A percentile compares a stretch with the other conserved stretches of the same genome.
These are phyloP conservation scores for Cercophora samala DNA, from an alignment of 495 filamentous ascomycete species.

Conservation along the genomic window DNA sequence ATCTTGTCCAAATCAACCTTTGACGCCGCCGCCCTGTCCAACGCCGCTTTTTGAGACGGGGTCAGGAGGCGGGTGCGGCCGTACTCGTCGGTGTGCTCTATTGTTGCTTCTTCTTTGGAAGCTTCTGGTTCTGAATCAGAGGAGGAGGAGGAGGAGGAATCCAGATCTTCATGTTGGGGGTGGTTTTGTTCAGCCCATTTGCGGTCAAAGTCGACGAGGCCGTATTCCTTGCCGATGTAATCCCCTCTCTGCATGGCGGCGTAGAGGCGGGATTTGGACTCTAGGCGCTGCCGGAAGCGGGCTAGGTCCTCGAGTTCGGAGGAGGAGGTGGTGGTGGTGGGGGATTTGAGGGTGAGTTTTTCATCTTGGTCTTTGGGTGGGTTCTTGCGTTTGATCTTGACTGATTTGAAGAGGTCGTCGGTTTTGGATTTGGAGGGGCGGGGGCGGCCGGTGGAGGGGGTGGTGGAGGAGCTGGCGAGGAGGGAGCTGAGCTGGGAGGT, in stretches of 20 bases:
- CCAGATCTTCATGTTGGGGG: constrained; percentile 22
- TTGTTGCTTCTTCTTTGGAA: constrained; percentile 41
- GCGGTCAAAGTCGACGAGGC: constrained; percentile 85
- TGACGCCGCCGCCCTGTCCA: constrained; percentile 48
- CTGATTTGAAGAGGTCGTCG: constrained; percentile 62
- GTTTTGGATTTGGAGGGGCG: constrained; percentile 67
- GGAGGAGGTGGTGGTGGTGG: constrained; percentile 34
- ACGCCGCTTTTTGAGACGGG: constrained; percentile 55
- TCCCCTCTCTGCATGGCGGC: constrained; percentile 76
- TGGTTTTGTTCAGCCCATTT: constrained; percentile 78
- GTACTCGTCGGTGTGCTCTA: constrained; percentile 85
- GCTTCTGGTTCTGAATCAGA: constrained; percentile 44
- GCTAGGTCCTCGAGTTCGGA: constrained; percentile 29
- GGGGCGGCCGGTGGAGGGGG: constrained; percentile 48
- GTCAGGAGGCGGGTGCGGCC: constrained; percentile 72
- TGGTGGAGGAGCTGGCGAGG: constrained; percentile 51
- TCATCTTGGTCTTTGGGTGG: constrained; percentile 24
- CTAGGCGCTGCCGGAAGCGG: constrained; percentile 73
- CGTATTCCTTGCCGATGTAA: constrained; percentile 53
- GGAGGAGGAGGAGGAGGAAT: constrained; percentile 35
- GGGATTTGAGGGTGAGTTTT: constrained; percentile 43
- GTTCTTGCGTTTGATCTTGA: constrained; percentile 64
- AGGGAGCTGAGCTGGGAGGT: constrained; percentile 71
- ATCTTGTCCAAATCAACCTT: constrained; percentile 46
- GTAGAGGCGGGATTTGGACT: constrained; percentile 83